Evolutionary conservation across 257 asterid species (phyloP), one percentile per base, ranked within the genome.

Genomic region (Rauvolfia tetraphylla): DNA sequence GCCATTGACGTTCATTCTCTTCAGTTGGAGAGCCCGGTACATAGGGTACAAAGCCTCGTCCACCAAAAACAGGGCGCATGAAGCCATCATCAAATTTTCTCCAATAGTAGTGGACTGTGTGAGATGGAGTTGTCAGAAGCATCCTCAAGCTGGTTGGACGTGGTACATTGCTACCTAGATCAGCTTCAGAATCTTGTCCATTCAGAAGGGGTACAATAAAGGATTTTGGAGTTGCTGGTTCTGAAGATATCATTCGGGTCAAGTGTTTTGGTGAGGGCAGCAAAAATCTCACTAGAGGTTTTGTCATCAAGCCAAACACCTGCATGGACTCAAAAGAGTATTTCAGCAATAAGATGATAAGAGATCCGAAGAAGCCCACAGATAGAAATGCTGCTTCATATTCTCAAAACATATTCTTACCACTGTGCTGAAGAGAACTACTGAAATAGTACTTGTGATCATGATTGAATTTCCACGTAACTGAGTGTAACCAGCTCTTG

Each of bases 61-160:
- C 99, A 29, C 99, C 99, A 31, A 95, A 95, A 72, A 90, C 92
- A 0, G 99, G 99, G 49, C 99, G 97, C 99, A 95, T 95, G 86
- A 93, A 87, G 41, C 91, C 89, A 7, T 95, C 66, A 7, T 95
- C 99, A 51, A 95, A 95, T 79, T 89, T 91, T 76, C 98, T 90
- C 99, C 99, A 95, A 25, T 93, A 93, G 86, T 89, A 82, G 79
- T 95, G 99, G 71, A 91, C 96, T 0, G 97, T 95, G 51, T 84
- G 93, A 61, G 94, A 80, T 29, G 99, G 97, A 74, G 87, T 88
- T 20, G 85, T 76, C 80, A 90, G 81, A 23, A 95, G 92, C 98
- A 89, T 93, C 76, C 97, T 83, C 71, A 95, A 71, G 72, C 97
- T 93, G 89, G 83, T 83, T 42, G 98, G 99, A 73, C 96, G 94